Base-by-base conservation (phyloP, 139 green algal genomes). In the Volvox reticuliferus region DNA sequence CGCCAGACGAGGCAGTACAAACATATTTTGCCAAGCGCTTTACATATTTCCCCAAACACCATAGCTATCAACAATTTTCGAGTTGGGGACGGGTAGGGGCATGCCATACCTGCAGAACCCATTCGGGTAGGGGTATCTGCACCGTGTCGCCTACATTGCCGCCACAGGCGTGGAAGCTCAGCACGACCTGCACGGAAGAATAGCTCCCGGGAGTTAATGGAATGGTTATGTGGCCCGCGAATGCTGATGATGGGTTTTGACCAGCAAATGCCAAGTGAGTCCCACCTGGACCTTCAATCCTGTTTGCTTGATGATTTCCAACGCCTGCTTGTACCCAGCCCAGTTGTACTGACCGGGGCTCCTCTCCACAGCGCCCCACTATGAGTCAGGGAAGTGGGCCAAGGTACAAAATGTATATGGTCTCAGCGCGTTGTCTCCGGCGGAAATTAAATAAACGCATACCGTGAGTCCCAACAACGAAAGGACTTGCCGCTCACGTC, bases 131-230 rank as follows among this genome's bases (percentile, higher is more conserved):
- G 13, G 97, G 96, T 14, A 99, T 94, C 35, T 97, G 92, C 0
- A 95, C 94, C 35, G 95, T 96, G 92, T 99, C 98, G 0, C 97
- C 97, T 35, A 99, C 98, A 75, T 99, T 99, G 85, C 97, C 96
- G 28, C 98, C 98, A 89, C 98, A 99, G 0, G 97, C 97, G 91
- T 99, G 98, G 92, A 99, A 99, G 78, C 94, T 96, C 89, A 99
- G 95, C 22, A 99, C 98, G 24, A 95, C 98, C 95, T 99, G 96
- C 63, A 86, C 65, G 22, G 32, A 68, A 68, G 16, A 80, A 6
- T 0, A 32, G 19, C 82, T 24, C 71, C 65, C 65, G 65, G 65
- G 21, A 28, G 21, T 28, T 73, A 5, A 24, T 30, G 9, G 2
- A 28, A 24, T 73, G 65, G 65, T 73, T 73, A 5, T 73, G 65